Evolutionary conservation across 164 flowering plant genomes (phyloP).

Genomic region (Aristolochia californica): DNA sequence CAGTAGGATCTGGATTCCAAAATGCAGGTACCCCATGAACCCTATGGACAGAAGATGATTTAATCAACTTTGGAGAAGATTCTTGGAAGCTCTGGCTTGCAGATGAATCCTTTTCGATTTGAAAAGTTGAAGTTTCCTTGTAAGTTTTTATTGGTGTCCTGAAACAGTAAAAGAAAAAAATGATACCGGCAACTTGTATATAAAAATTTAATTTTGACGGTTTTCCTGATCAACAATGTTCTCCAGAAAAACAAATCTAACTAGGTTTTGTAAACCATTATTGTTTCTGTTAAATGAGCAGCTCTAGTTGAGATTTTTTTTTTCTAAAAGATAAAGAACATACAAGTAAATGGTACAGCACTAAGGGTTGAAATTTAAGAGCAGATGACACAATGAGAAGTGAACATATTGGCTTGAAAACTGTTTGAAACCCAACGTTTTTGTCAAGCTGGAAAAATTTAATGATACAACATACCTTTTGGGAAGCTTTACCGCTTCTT

Average conservation of each 20-base stretch:
- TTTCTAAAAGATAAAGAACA: no score
- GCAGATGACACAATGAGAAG: no score
- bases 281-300: no score
- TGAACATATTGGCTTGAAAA: no score
- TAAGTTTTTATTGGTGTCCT: slow-evolving; percentile 73
- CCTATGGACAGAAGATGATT: slow-evolving; percentile 91
- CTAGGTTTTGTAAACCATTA: no score
- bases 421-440: no score
- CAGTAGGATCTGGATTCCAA: slow-evolving; percentile 35
- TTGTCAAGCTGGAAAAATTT: no score
- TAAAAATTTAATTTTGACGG: no score
- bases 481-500: slow-evolving; percentile 36
- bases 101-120: slow-evolving; percentile 80
- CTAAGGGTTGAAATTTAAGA: no score
- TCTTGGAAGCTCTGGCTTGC: slow-evolving; percentile 67
- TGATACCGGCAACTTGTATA: not conserved
- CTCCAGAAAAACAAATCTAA: no score
- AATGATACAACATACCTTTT: slow-evolving; percentile 17
- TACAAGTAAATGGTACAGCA: no score
- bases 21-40: slow-evolving; percentile 36
- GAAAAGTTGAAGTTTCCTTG: slow-evolving; percentile 61
- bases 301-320: no score
- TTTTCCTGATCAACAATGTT: not conserved
- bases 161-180: slow-evolving; percentile 1
- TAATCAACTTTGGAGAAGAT: slow-evolving; percentile 73